phyloP scores from a whole-genome alignment of 495 filamentous ascomycete genomes.

The Amorphotheca resinae region DNA sequence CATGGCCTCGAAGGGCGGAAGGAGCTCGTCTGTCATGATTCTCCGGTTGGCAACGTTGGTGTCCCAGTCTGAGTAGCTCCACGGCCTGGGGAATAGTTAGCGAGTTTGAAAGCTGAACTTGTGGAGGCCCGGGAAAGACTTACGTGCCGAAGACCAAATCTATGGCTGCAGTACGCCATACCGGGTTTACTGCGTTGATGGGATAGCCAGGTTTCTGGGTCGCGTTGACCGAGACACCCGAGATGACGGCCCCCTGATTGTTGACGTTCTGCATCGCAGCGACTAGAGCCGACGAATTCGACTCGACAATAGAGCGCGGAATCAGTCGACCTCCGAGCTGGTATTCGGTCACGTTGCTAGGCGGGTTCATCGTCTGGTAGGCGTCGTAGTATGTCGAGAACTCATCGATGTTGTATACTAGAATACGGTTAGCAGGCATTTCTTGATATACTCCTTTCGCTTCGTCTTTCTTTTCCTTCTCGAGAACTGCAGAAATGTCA shows the following conservation, averaged over 20 bases:
- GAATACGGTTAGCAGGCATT: too few relatives aligned
- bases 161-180: not conserved
- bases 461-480: too few relatives aligned
- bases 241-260: not conserved
- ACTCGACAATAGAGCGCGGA: conserved; percentile 34
- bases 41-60: conserved; percentile 15
- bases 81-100: conserved; percentile 6
- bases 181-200: not conserved
- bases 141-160: not conserved
- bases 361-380: conserved; percentile 17
- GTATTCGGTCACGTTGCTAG: conserved; percentile 14
- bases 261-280: conserved; percentile 22
- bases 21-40: conserved; percentile 25
- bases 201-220: not conserved
- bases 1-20: conserved; percentile 24
- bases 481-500: not conserved
- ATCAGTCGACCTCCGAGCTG: conserved; percentile 31
- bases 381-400: not conserved
- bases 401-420: not conserved
- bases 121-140: not conserved
- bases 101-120: not conserved
- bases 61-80: conserved; percentile 16
- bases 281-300: conserved; percentile 15
- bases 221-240: not conserved
- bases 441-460: too few relatives aligned